Evolutionary conservation across 495 filamentous ascomycete genomes (phyloP).

Genomic region (Bathelium albidoporum): DNA sequence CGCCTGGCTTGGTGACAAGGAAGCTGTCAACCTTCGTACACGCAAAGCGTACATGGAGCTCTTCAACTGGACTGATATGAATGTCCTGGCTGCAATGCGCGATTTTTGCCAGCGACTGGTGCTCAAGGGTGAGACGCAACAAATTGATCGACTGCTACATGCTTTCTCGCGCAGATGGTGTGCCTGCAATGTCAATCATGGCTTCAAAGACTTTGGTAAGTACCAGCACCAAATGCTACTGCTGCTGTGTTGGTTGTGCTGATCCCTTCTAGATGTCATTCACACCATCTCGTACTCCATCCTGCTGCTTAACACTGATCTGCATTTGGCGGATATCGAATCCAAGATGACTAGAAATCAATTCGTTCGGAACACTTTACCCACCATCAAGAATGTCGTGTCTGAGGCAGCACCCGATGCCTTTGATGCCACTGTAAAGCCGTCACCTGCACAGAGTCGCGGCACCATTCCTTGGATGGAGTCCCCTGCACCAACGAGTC

Average conservation of each 20-base stretch:
- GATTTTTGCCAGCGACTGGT: constrained; percentile 73
- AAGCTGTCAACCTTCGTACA: constrained; percentile 51
- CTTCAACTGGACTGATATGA: constrained; percentile 75
- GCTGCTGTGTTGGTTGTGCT: background rate
- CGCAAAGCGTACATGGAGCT: constrained; percentile 83
- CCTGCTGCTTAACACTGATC: constrained; percentile 88
- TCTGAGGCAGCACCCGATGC: constrained; percentile 57
- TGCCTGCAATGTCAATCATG: constrained; percentile 85
- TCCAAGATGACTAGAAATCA: constrained; percentile 90
- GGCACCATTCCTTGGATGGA: constrained; percentile 30
- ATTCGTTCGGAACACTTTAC: constrained; percentile 94
- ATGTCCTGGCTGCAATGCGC: constrained; percentile 70
- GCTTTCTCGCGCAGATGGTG: constrained; percentile 86
- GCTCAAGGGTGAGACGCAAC: constrained; percentile 87
- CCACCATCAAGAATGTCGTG: constrained; percentile 69
- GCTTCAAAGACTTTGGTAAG: constrained; percentile 82
- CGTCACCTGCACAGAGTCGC: constrained; percentile 37
- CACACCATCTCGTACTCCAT: constrained; percentile 97
- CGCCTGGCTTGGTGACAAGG: constrained; percentile 77
- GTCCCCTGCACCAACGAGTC: constrained; percentile 28
- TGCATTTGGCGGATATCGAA: constrained; percentile 89
- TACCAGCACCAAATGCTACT: background rate
- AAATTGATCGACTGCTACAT: constrained; percentile 88
- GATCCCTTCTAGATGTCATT: constrained; percentile 60
- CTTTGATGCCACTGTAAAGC: constrained; percentile 50